Base-by-base conservation (phyloP, 495 filamentous ascomycete genomes). In the Neurospora sp. region DNA sequence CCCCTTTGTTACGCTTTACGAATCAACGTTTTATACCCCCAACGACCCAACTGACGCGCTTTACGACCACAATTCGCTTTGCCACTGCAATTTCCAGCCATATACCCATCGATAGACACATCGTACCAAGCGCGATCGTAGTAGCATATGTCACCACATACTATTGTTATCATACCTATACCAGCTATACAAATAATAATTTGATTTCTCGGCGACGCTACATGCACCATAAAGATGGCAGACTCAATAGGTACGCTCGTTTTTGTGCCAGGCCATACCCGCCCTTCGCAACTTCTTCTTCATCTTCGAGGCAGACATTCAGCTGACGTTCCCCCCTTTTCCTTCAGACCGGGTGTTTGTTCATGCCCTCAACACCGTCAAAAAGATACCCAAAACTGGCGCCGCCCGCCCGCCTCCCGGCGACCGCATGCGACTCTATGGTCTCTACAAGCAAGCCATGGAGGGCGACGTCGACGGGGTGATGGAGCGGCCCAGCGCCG, bases 381-480 rank as follows among this genome's bases (percentile, higher is more conserved):
- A 97, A 82, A 96, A 96, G 78, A 97, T 99, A 73, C 93, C 93
- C 76, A 94, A 94, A 78, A 96, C 94, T 16, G 95, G 96, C 35
- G 93, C 93, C 48, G 88, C 92, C 70, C 90, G 95, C 46, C 96
- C 96, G 22, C 96, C 96, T 42, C 87, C 94, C 10, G 84, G 87
- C 40, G 95, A 94, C 77, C 92, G 96, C 37, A 84, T 99, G 76
- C 91, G 90, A 75, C 90, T 99, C 71, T 99, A 99, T 89, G 96
- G 96, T 70, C 87, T 99, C 74, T 99, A 98, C 84, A 99, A 99
- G 81, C 96, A 99, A 84, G 94, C 93, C 75, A 98, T 97, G 94
- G 94, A 98, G 83, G 96, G 96, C 40, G 94, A 98, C 83, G 94
- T 98, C 5, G 91, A 93, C 76, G 92, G 92, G 41, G 91, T 97